These are phyloP conservation scores for Xerocomus nothofagi DNA, from an alignment of 1,284 basidiomycete species.

Conservation along the genomic window DNA sequence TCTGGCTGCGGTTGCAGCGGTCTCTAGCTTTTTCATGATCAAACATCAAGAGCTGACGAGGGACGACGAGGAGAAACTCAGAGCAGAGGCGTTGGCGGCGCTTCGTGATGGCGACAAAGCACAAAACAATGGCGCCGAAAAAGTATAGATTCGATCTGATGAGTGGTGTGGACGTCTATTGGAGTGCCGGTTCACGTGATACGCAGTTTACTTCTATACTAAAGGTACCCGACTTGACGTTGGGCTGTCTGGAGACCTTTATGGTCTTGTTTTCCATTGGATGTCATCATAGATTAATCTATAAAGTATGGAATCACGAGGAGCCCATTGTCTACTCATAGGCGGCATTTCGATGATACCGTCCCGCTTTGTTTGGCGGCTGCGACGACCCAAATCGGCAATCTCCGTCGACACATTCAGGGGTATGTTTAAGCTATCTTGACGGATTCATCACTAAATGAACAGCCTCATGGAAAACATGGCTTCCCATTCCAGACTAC, in stretches of 20 bases:
- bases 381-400: constrained; percentile 11
- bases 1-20: constrained; percentile 45
- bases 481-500: constrained; percentile 17
- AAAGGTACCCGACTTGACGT: background rate
- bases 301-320: background rate
- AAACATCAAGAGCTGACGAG: constrained; percentile 56
- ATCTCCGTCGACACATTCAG: constrained; percentile 19
- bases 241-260: background rate
- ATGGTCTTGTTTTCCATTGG: background rate
- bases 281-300: too few species aligned
- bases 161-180: background rate
- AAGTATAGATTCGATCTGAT: background rate
- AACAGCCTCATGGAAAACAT: constrained; percentile 20
- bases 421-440: constrained; percentile 7
- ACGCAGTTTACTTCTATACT: too few species aligned
- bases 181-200: background rate
- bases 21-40: constrained; percentile 56
- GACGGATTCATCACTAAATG: constrained; percentile 12
- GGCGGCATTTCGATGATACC: too few species aligned
- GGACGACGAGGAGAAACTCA: constrained; percentile 51
- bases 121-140: background rate
- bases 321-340: too few species aligned
- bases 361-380: background rate
- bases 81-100: constrained; percentile 32
- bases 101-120: constrained; percentile 1